Evolutionary conservation across 441 rosid genomes (phyloP).

Genomic region (Populus hybrid): DNA sequence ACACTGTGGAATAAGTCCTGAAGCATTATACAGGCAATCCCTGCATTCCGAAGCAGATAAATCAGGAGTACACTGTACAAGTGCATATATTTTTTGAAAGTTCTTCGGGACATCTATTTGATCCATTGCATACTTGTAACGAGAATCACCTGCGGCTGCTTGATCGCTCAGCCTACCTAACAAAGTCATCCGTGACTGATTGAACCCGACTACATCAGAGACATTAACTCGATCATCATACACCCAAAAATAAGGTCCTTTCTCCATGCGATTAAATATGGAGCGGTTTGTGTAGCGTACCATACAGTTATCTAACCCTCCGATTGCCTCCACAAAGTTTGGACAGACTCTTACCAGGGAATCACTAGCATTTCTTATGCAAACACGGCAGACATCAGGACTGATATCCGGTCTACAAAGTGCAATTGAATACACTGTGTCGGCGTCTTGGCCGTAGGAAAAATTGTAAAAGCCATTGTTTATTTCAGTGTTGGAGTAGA

Average conservation of each 20-base stretch:
- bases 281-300: background rate
- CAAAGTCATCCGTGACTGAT: constrained; percentile 27
- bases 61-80: constrained; percentile 54
- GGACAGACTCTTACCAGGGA: no score
- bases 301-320: no score
- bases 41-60: constrained; percentile 35
- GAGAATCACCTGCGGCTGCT: constrained; percentile 33
- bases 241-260: background rate
- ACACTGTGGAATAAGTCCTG: constrained; percentile 28
- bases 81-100: constrained; percentile 38
- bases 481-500: constrained; percentile 26
- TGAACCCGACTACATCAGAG: constrained; percentile 29
- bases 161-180: constrained; percentile 19
- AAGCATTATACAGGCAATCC: constrained; percentile 32
- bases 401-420: background rate
- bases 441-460: constrained; percentile 32
- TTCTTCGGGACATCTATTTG: constrained; percentile 2
- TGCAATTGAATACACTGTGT: constrained; percentile 33
- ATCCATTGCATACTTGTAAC: constrained; percentile 39
- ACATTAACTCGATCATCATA: constrained; percentile 13
- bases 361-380: no score
- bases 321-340: no score
- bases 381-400: no score
- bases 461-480: constrained; percentile 48
- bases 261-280: constrained; percentile 15